A percentile compares a stretch with the other conserved stretches of the same genome.
phyloP scores from a whole-genome alignment of 345 rosid species.

The Clausena lansium region DNA sequence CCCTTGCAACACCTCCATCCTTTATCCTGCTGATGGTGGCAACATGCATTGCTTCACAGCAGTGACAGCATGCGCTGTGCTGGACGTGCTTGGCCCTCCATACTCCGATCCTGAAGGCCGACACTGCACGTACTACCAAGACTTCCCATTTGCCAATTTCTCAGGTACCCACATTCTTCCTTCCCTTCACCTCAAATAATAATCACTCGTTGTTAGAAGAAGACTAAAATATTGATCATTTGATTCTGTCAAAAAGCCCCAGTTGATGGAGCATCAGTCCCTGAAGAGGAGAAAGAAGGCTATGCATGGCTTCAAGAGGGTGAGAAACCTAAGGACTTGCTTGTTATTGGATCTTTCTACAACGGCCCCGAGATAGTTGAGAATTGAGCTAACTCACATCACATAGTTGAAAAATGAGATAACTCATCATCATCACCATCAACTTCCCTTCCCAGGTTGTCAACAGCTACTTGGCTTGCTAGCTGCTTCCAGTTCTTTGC shows the following conservation, averaged over 20 bases:
- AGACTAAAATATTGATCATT: neutral
- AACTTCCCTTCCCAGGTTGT: neutral
- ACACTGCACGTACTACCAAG: constrained; percentile 70
- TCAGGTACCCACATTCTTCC: constrained; percentile 43
- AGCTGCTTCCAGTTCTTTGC: constrained; percentile 6
- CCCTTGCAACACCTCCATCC: constrained; percentile 75
- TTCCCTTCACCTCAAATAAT: neutral
- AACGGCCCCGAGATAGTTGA: constrained; percentile 51
- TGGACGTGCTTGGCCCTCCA: constrained; percentile 93
- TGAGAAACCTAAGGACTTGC: constrained; percentile 52
- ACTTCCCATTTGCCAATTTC: constrained; percentile 46
- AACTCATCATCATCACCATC: neutral
- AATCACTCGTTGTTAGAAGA: neutral
- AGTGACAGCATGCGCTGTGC: constrained; percentile 78
- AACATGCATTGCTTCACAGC: constrained; percentile 96
- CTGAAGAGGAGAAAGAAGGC: constrained; percentile 52
- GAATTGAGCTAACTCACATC: constrained; percentile 23
- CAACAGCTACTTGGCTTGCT: neutral
- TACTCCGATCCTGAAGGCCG: constrained; percentile 74
- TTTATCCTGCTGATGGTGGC: constrained; percentile 92
- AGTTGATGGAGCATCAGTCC: constrained; percentile 40
- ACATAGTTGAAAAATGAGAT: constrained; percentile 37
- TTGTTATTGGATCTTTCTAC: constrained; percentile 48
- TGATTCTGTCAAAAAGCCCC: constrained; percentile 2
- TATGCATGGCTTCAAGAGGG: constrained; percentile 79